Evolutionary conservation across 257 asterid genomes (phyloP).

Genomic region (Oldenlandia corymbosa): DNA sequence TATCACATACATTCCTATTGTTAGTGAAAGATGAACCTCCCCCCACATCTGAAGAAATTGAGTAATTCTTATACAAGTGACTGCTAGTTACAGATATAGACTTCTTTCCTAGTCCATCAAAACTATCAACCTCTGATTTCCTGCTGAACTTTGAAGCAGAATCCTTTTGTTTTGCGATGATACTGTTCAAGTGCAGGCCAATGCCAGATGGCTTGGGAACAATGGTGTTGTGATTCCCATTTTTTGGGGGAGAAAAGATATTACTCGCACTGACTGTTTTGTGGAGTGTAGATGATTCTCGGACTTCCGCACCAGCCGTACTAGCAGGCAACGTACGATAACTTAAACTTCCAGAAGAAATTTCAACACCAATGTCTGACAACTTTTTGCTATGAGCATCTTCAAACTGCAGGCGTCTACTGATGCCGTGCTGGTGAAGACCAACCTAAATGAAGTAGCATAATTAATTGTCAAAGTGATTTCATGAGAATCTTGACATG

Average conservation of each 20-base stretch:
- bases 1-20: constrained; percentile 22
- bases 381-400: constrained; percentile 32
- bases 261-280: constrained; percentile 26
- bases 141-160: constrained; percentile 35
- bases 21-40: constrained; percentile 27
- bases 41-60: constrained; percentile 24
- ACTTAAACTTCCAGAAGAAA: constrained; percentile 20
- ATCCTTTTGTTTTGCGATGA: constrained; percentile 43
- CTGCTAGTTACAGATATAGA: constrained; percentile 24
- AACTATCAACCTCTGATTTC: constrained; percentile 38
- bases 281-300: constrained; percentile 27
- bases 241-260: constrained; percentile 28
- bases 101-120: constrained; percentile 37
- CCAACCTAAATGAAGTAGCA: constrained; percentile 37
- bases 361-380: constrained; percentile 22
- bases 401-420: constrained; percentile 65
- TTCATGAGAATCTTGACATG: constrained; percentile 6
- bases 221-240: constrained; percentile 22
- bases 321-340: constrained; percentile 13
- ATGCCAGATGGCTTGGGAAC: constrained; percentile 58
- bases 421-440: constrained; percentile 39
- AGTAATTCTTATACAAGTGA: constrained; percentile 25
- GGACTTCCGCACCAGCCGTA: constrained; percentile 27
- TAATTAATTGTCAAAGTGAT: constrained; percentile 15
- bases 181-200: constrained; percentile 74